Conservation (phyloP, 176 grass and related monocot genomes). For the Eremochloa ophiuroides region DNA sequence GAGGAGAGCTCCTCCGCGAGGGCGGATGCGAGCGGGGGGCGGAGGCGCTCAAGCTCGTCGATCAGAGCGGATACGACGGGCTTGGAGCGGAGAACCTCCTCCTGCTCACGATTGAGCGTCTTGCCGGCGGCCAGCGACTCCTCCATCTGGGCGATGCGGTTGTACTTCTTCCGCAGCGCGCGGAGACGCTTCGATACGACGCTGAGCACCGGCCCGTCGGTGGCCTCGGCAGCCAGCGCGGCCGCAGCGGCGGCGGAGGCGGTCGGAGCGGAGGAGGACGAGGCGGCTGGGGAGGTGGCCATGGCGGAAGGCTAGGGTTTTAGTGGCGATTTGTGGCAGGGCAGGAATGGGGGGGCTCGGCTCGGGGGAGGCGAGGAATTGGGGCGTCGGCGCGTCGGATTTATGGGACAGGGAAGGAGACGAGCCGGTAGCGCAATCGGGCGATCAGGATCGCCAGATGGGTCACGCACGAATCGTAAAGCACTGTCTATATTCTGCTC, state of each 20-base stretch:
- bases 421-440: constrained; percentile 14
- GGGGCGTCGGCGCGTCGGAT: not conserved
- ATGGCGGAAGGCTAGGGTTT: constrained; percentile 35
- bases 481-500: too few relatives aligned
- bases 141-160: constrained; percentile 96
- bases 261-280: constrained; percentile 1
- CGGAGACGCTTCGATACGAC: constrained; percentile 84
- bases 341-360: constrained; percentile 25
- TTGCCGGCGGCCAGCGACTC: constrained; percentile 69
- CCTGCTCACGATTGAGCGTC: constrained; percentile 82
- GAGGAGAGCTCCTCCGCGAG: constrained; percentile 64
- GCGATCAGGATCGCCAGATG: not conserved
- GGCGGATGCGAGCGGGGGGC: constrained; percentile 57
- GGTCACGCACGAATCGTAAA: too few relatives aligned
- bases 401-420: constrained; percentile 7
- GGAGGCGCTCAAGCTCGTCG: constrained; percentile 91
- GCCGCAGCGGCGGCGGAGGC: constrained; percentile 19
- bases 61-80: constrained; percentile 55
- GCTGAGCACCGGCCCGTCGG: constrained; percentile 73
- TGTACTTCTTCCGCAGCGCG: constrained; percentile 88
- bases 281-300: constrained; percentile 36
- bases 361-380: not conserved
- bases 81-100: constrained; percentile 96
- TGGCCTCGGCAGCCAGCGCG: constrained; percentile 37
- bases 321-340: constrained; percentile 37